Evolutionary conservation across 2,329 filamentous ascomycete genomes (phyloP).

Genomic region (Neonectria faginata): DNA sequence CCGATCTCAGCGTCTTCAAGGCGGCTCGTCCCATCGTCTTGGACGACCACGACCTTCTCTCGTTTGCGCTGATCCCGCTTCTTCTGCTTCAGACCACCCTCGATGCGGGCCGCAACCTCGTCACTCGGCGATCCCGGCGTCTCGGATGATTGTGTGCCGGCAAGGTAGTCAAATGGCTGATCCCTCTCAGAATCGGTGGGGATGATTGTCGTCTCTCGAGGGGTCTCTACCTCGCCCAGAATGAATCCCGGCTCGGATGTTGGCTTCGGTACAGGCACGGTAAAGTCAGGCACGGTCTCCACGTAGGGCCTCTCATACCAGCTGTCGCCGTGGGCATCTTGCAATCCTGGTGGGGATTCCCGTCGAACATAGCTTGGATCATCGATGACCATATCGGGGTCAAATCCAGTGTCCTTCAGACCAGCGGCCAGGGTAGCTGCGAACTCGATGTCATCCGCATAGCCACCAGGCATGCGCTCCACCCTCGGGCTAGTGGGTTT

Average conservation of each 20-base stretch:
- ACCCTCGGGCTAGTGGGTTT: conserved; percentile 63
- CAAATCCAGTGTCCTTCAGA: conserved; percentile 75
- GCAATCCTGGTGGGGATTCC: conserved; percentile 71
- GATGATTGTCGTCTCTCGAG: conserved; percentile 46
- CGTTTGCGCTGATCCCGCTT: conserved; percentile 56
- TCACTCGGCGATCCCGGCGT: conserved; percentile 30
- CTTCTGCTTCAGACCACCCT: conserved; percentile 36
- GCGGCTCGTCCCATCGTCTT: conserved; percentile 40
- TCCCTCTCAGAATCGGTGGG: conserved; percentile 32
- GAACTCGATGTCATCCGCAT: conserved; percentile 76
- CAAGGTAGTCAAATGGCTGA: conserved; percentile 16
- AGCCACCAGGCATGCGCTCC: conserved; percentile 72
- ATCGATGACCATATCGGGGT: conserved; percentile 76
- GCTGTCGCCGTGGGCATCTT: conserved; percentile 56
- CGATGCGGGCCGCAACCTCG: conserved; percentile 39
- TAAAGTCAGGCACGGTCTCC: conserved; percentile 60
- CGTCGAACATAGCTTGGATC: conserved; percentile 72
- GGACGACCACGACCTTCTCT: conserved; percentile 52
- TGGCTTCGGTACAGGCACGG: conserved; percentile 42
- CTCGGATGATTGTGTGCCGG: conserved; percentile 9
- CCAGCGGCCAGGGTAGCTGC: conserved; percentile 77
- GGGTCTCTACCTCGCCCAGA: conserved; percentile 61
- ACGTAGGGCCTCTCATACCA: conserved; percentile 63
- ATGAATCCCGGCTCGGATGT: conserved; percentile 57
- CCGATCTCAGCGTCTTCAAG: conserved; percentile 34